Conservation (phyloP, 306 rosid species). For the Pueraria montana region DNA sequence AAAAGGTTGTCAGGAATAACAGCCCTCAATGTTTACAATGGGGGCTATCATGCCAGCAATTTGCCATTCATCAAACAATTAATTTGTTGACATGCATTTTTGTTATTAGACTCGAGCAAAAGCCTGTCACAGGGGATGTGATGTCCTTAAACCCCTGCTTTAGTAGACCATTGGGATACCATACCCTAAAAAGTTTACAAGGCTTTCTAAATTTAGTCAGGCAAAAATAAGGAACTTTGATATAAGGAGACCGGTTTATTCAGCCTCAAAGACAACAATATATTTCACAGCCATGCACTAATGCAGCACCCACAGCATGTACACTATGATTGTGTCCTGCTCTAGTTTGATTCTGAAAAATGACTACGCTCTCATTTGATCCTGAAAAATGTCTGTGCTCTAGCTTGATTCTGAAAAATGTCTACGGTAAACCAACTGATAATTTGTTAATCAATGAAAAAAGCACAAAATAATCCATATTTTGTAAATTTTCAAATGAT, state of each 20-base stretch:
- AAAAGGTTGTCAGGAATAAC: conserved; percentile 44
- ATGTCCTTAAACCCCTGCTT: conserved; percentile 15
- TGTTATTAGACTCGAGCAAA: conserved; percentile 36
- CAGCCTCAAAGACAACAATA: conserved; percentile 35
- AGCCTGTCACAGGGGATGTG: conserved; percentile 18
- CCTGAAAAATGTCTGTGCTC: background rate
- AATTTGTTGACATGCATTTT: conserved; percentile 23
- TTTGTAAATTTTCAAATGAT: conserved; percentile 16
- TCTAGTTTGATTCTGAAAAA: conserved; percentile 27
- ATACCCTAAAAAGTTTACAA: conserved; percentile 6
- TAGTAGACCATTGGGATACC: background rate
- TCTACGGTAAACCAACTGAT: background rate
- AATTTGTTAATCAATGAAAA: conserved; percentile 3
- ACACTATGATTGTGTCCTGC: conserved; percentile 13
- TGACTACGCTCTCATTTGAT: background rate
- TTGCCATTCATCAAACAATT: conserved; percentile 34
- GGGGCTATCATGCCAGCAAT: conserved; percentile 16
- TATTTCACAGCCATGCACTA: background rate
- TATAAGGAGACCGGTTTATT: conserved; percentile 7
- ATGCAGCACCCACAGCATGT: background rate
- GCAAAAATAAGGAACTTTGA: conserved; percentile 20
- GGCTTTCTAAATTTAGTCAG: conserved; percentile 37
- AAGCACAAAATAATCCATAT: conserved; percentile 17
- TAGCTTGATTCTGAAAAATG: conserved; percentile 1
- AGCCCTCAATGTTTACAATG: conserved; percentile 1